Evolutionary conservation across 495 filamentous ascomycete genomes (phyloP), one percentile per base, ranked within the genome.

Genomic region (Penicillium crystallinum): DNA sequence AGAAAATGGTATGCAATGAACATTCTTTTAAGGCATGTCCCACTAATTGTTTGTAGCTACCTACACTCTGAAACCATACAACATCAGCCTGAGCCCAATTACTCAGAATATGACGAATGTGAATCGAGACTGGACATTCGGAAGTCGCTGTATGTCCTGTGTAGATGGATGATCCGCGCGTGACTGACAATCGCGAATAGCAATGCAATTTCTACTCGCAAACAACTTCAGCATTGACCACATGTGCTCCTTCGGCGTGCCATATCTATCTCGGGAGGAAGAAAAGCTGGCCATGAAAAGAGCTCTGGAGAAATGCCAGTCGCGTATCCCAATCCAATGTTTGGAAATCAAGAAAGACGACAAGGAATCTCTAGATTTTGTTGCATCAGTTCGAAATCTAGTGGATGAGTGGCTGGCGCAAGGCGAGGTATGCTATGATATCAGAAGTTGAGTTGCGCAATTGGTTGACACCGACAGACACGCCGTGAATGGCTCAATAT

Each of bases 181-280:
- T 19, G 23, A 40, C 47, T 61, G 53, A 59, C 27, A 22, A 29
- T 22, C 49, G n/a, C 6, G 48, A 38, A 58, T 62, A 72, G 82
- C 86, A 1, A 73, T 82, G 22, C 72, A 83, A 12, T 91, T 91
- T 47, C 70, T 91, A 1, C 50, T 79, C 11, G 67, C 73, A 7
- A 73, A 85, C 55, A 69, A 74, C n/a, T 91, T 91, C 53, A 67
- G 79, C 29, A 73, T 93, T 46, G 77, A 79, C 9, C 55, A 66
- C 1, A 65, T 82, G 2, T 83, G 85, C 58, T 72, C 56, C 0
- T 56, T 70, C 9, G 89, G 89, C 10, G 74, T 91, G 6, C 73
- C 73, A 4, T 93, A 92, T 63, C 67, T 95, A 5, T 88, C 84
- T 21, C 76, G 79, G 36, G 68, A 77, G 6, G 89, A 92, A 58